Evolutionary conservation across 768 basidiomycete species (phyloP), one percentile per base, ranked within the genome.

Genomic region (Suillus spraguei): DNA sequence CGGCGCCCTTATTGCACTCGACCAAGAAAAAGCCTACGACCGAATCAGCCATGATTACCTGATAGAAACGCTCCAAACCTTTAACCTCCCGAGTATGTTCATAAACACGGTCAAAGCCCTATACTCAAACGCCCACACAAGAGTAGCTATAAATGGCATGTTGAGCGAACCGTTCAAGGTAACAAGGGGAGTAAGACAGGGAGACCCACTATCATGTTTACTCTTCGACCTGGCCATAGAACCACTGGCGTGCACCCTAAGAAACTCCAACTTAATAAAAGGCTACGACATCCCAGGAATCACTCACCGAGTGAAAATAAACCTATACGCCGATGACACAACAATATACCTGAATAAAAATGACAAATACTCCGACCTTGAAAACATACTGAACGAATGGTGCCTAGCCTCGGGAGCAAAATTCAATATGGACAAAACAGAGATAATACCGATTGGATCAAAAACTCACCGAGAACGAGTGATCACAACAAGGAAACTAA

Each of bases 11-110:
- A 42, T 81, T 0, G 63, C 70, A 0, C 72, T 80, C 0, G 79
- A 80, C 68, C 79, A 80, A 64, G 78, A 80, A 60, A 80, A 79
- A 63, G 77, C 76, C 0, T 79, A 79, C 38, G 76, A 81, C 33
- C 78, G 77, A 59, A 75, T 81, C 0, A 41, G 33, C 0, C 78
- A 80, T 35, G 46, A 66, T 7, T 81, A 73, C 69, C 66, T 80
- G 11, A 72, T 71, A 70, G 54, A 61, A 24, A 65, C 70, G 0
- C 69, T 80, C 1, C 41, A 64, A 41, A 65, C 59, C 35, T 66
- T 71, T 9, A 60, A 67, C 13, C 60, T 80, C 35, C 77, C 77
- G 0, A 10, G 56, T 0, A 44, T 62, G 22, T 76, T 78, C 66
- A 74, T 77, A 1, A 64, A 67, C 3, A 74, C 67, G 1, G 63